Evolutionary conservation across 495 filamentous ascomycete genomes (phyloP), one percentile per base, ranked within the genome.

Genomic region (Letharia columbiana): DNA sequence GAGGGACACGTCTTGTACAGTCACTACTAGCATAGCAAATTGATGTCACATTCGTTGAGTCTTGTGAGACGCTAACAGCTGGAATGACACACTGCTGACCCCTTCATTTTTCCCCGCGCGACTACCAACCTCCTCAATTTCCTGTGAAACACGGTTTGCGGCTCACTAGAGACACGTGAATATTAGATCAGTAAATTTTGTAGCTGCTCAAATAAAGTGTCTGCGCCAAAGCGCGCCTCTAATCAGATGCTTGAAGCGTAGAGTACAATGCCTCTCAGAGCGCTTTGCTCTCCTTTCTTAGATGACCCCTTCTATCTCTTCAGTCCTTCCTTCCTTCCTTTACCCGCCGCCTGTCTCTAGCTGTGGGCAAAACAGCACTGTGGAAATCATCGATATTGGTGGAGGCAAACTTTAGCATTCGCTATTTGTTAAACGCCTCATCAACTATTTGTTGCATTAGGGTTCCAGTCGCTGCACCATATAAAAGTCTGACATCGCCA

Each of bases 401-500:
- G 49, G 10, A 52, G 49, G 23, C 49, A 23, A 5, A 7, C 18
- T 49, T 23, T 42, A 10, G 40, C 2, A 2, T 42, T 42, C 9
- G 2, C 3, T n/a, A 20, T 49, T 1, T 49, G 4, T 49, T 1
- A 49, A 23, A 49, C 8, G 20, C 6, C 20, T 52, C n/a, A 3
- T 28, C 23, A 57, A n/a, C 62, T 49, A 17, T 62, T 64, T 17
- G 41, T 54, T 39, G 28, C 37, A 11, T 69, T 69, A 12, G 75
- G 64, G 68, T 82, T 87, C 90, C 91, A 93, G 71, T 94, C 90
- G 69, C 89, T 93, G 50, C 86, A 86, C 92, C 92, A 96, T 63
- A 96, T 91, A 70, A 96, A 96, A 0, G 91, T 96, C 2, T 79
- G 75, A 74, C 92, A 96, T 4, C 91, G 85, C 86, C 92, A 96